phyloP scores from a whole-genome alignment of 1,139 yeast genomes.

The Scheffersomyces segobiensis region DNA sequence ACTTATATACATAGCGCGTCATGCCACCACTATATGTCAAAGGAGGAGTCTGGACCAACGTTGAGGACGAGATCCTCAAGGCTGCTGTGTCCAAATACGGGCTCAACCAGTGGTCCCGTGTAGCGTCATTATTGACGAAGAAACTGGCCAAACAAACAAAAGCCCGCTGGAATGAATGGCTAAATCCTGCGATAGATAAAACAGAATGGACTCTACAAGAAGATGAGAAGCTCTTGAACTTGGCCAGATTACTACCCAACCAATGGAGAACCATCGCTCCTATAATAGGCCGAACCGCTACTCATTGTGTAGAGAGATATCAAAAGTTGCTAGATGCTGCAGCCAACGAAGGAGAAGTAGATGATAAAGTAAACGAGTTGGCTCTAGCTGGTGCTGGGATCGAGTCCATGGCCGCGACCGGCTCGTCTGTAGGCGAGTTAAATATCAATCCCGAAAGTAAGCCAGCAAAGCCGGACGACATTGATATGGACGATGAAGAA shows the following conservation, averaged over 20 bases:
- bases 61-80: constrained; percentile 85
- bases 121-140: constrained; percentile 79
- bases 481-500: constrained; percentile 83
- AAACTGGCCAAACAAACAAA: constrained; percentile 92
- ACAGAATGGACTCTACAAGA: constrained; percentile 73
- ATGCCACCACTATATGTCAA: constrained; percentile 66
- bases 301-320: constrained; percentile 86
- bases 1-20: too few species aligned
- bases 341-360: constrained; percentile 20
- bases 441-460: constrained; percentile 77
- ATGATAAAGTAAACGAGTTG: constrained; percentile 33
- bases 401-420: constrained; percentile 52
- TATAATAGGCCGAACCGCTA: constrained; percentile 79
- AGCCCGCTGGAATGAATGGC: constrained; percentile 89
- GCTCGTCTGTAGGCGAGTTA: constrained; percentile 51
- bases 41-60: constrained; percentile 90
- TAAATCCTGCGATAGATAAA: constrained; percentile 71
- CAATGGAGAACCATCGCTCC: constrained; percentile 94
- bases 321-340: constrained; percentile 70
- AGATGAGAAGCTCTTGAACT: constrained; percentile 66
- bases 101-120: constrained; percentile 90
- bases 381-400: constrained; percentile 56
- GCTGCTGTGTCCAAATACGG: constrained; percentile 96
- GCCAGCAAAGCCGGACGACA: constrained; percentile 81
- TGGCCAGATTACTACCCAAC: constrained; percentile 77